Evolutionary conservation across 352 stramenopile genomes (phyloP), one percentile per base, ranked within the genome.

Genomic region (Phytophthora meadii): DNA sequence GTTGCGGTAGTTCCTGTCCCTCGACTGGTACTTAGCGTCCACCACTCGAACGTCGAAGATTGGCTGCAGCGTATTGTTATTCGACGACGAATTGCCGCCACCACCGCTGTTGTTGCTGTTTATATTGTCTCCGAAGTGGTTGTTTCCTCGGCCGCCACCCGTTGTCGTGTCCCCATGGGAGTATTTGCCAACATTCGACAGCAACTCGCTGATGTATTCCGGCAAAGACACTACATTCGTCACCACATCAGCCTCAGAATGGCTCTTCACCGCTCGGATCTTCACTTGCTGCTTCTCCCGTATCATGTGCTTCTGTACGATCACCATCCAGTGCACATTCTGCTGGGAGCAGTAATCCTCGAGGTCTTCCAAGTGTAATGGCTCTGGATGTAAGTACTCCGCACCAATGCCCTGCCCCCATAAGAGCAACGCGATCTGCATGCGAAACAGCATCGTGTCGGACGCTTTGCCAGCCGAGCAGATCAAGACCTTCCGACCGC

Each of bases 251-350:
- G 72, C 72, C 28, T 96, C 87, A 0, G 74, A 84, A 41, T 78
- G 82, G 36, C 81, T 91, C 30, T 88, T 87, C 34, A 95, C 83
- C 2, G 77, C 66, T 1, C 87, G 85, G 22, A 95, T 81, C 57
- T 94, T 94, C 41, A 96, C 81, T 39, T 93, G 85, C 39, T 93
- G 87, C 72, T 94, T 96, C 42, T 94, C 87, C 42, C 71, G 69
- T 63, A 94, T 87, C 74, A 93, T 65, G 60, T 95, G 87, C 28
- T 88, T 93, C 61, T 92, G 86, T 7, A 96, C 84, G 42, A 96
- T 89, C 10, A 96, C 76, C 87, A 96, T 96, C 74, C 81, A 94
- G 39, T 87, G 76, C 12, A 93, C 85, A 32, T 77, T 80, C 41
- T 92, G 80, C 52, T 90, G 82, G 2, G 82, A 74, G 44, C 87